These are phyloP conservation scores for Sporothrix pallida DNA, from an alignment of 2,329 filamentous ascomycete genomes.

Conservation along the genomic window DNA sequence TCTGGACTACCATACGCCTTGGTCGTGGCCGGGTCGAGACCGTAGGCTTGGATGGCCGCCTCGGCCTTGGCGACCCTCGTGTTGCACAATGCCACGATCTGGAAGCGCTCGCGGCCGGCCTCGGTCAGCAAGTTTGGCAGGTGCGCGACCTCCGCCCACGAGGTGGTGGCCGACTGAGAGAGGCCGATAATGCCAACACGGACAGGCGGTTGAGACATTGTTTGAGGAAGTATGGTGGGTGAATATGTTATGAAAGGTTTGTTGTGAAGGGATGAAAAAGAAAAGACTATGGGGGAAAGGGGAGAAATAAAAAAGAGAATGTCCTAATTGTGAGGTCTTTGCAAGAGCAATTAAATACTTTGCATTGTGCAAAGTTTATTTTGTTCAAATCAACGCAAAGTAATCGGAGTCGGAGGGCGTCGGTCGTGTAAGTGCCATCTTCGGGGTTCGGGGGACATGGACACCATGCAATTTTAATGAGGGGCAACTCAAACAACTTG, in stretches of 20 bases:
- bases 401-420: slow-evolving; percentile 12
- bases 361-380: not conserved
- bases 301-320: not conserved
- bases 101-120: slow-evolving; percentile 50
- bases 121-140: slow-evolving; percentile 63
- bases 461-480: not conserved
- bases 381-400: not conserved
- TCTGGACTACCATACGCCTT: slow-evolving; percentile 45
- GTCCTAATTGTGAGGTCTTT: not conserved
- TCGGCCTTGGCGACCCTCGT: slow-evolving; percentile 52
- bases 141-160: slow-evolving; percentile 50
- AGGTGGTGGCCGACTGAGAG: not conserved
- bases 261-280: not conserved
- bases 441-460: slow-evolving; percentile 7
- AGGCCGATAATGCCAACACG: slow-evolving; percentile 12
- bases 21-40: slow-evolving; percentile 45
- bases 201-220: slow-evolving; percentile 6
- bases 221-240: not conserved
- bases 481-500: no score
- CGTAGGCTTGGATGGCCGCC: slow-evolving; percentile 51
- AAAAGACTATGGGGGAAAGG: not conserved
- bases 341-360: not conserved
- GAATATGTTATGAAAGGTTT: not conserved
- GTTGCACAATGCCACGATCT: slow-evolving; percentile 60
- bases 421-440: slow-evolving; percentile 13